Evolutionary conservation across 2,329 filamentous ascomycete genomes (phyloP).

Genomic region (Aspergillus tamarii): DNA sequence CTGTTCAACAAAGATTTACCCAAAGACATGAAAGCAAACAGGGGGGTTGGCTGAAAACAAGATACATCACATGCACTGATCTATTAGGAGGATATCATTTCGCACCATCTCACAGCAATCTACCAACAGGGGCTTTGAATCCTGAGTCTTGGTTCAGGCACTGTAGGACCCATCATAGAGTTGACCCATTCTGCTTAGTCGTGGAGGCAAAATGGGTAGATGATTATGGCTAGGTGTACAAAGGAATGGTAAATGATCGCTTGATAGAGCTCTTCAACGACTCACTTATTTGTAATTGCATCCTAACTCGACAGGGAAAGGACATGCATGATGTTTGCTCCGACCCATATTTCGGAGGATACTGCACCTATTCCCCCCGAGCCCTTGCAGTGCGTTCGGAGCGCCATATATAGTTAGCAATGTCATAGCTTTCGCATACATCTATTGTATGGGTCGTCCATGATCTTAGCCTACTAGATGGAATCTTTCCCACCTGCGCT

Average conservation of each 20-base stretch:
- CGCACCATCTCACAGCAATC: neutral
- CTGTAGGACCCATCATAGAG: neutral
- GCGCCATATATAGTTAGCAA: neutral
- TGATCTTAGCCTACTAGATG: neutral
- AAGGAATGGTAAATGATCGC: neutral
- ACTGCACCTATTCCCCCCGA: neutral
- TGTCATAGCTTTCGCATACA: conserved; percentile 1
- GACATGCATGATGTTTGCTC: neutral
- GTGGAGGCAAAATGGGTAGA: neutral
- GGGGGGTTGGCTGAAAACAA: neutral
- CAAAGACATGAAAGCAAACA: neutral
- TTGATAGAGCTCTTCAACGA: neutral
- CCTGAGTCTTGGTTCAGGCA: neutral
- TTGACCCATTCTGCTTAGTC: neutral
- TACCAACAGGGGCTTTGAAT: neutral
- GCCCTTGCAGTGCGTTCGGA: neutral
- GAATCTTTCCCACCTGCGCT: neutral
- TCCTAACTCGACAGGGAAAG: neutral
- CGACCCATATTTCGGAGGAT: neutral
- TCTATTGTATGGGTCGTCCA: neutral
- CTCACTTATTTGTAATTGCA: neutral
- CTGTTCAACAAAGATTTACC: neutral
- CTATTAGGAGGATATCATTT: neutral
- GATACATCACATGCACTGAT: conserved; percentile 8
- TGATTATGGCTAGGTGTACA: too few relatives aligned